These are phyloP conservation scores for Sporothrix dimorphospora DNA, from an alignment of 2,329 filamentous ascomycete species.

Conservation along the genomic window DNA sequence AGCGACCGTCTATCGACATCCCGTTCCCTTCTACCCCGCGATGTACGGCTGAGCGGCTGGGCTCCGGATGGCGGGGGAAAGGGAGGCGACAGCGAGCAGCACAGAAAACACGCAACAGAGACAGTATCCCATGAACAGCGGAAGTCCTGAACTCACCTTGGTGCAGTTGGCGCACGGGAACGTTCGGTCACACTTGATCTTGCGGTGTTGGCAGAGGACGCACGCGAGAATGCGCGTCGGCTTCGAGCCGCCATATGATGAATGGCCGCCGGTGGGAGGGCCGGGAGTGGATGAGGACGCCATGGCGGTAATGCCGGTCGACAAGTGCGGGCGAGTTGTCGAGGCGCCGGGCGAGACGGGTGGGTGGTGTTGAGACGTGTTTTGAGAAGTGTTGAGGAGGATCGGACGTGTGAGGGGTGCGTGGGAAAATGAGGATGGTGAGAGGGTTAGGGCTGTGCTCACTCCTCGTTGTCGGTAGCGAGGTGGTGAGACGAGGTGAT, in stretches of 20 bases:
- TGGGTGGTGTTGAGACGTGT: background rate
- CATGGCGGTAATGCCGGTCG: slow-evolving; percentile 23
- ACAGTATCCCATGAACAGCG: background rate
- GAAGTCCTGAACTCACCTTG: slow-evolving; percentile 49
- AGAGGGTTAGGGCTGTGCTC: background rate
- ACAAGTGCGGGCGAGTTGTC: background rate
- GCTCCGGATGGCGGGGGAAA: background rate
- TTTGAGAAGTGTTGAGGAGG: background rate
- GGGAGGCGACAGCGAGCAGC: no score
- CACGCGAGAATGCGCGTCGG: slow-evolving; percentile 55
- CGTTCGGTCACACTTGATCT: slow-evolving; percentile 64
- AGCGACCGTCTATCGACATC: background rate
- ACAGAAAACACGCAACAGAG: background rate
- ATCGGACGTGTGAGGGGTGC: background rate
- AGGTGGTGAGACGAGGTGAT: slow-evolving; percentile 4
- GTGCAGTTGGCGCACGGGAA: slow-evolving; percentile 63
- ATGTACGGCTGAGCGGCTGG: background rate
- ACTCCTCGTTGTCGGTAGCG: background rate
- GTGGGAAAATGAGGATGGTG: background rate
- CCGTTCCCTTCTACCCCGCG: background rate
- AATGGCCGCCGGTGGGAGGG: background rate
- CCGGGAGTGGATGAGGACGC: slow-evolving; percentile 23
- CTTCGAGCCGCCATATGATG: slow-evolving; percentile 38
- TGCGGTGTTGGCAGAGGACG: slow-evolving; percentile 62
- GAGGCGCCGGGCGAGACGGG: background rate